These are phyloP conservation scores for Nakazawaea laoshanensis DNA, from an alignment of 805 yeast species.

Conservation along the genomic window DNA sequence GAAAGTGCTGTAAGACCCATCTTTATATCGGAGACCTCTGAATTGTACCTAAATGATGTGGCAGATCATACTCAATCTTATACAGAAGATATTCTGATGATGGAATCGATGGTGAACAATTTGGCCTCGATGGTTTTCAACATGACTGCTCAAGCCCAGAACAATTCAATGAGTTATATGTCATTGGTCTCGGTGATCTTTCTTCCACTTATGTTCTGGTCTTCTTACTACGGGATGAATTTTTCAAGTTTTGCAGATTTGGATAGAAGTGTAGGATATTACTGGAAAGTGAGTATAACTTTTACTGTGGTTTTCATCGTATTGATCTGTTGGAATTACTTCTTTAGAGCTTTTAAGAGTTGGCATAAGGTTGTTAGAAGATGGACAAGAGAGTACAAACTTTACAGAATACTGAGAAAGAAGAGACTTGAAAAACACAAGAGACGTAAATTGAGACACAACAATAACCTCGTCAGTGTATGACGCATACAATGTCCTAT, in stretches of 20 bases:
- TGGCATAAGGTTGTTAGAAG: conserved; percentile 7
- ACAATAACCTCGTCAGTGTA: not conserved
- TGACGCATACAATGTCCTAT: too few relatives aligned
- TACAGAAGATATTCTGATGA: conserved; percentile 44
- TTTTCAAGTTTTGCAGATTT: conserved; percentile 33
- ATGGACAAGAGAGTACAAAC: conserved; percentile 1
- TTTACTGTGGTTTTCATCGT: conserved; percentile 27
- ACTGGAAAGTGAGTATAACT: conserved; percentile 39
- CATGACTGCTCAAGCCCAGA: conserved; percentile 46
- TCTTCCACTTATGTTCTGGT: conserved; percentile 50
- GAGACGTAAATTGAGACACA: too few relatives aligned
- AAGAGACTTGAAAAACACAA: conserved; percentile 1
- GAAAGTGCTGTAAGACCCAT: conserved; percentile 6
- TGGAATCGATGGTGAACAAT: conserved; percentile 43
- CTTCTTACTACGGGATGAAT: conserved; percentile 57
- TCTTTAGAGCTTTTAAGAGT: conserved; percentile 2
- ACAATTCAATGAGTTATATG: conserved; percentile 44
- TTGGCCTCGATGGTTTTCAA: conserved; percentile 46
- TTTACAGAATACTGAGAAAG: conserved; percentile 4
- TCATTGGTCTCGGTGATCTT: conserved; percentile 51
- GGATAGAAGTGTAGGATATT: conserved; percentile 28
- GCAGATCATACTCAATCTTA: conserved; percentile 45
- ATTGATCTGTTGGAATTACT: conserved; percentile 24
- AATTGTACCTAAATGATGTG: conserved; percentile 44
- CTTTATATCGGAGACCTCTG: conserved; percentile 32